Evolutionary conservation across 208 protist genomes (phyloP).

Genomic region (Naegleria lovaniensis): DNA sequence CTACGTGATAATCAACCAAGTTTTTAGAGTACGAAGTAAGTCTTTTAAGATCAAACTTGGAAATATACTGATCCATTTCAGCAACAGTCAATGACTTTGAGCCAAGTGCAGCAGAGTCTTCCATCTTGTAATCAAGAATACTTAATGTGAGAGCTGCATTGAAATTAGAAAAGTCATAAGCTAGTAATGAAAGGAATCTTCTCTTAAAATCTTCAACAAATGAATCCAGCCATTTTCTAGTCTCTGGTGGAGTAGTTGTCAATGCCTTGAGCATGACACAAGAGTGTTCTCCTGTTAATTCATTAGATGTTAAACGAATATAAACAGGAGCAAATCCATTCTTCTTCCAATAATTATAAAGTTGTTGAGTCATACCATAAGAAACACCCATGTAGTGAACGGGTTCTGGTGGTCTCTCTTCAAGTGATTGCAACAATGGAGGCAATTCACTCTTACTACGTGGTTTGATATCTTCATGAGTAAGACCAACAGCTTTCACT

Average conservation of each 20-base stretch:
- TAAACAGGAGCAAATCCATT: conserved; percentile 75
- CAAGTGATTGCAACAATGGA: conserved; percentile 71
- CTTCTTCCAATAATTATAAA: conserved; percentile 95
- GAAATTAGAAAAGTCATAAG: conserved; percentile 7
- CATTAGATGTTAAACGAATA: conserved; percentile 73
- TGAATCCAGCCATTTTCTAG: background rate
- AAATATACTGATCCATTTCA: background rate
- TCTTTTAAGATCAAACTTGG: conserved; percentile 26
- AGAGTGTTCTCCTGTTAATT: conserved; percentile 98
- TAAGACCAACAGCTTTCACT: background rate
- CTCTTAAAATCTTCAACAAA: conserved; percentile 27
- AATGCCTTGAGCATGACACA: conserved; percentile 90
- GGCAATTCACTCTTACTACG: conserved; percentile 43
- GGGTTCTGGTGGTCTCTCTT: conserved; percentile 70
- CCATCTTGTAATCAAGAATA: conserved; percentile 18
- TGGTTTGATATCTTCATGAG: conserved; percentile 17
- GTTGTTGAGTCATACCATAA: conserved; percentile 87
- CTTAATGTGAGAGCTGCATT: background rate
- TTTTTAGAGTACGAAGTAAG: conserved; percentile 23
- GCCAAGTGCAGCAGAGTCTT: background rate
- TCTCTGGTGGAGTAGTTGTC: background rate
- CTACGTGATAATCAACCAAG: conserved; percentile 52
- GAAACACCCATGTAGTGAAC: conserved; percentile 94
- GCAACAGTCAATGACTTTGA: background rate
- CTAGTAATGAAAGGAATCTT: conserved; percentile 5